Evolutionary conservation across 1,284 basidiomycete species (phyloP), one percentile per base, ranked within the genome.

Genomic region (Apiotrichum montevideense): DNA sequence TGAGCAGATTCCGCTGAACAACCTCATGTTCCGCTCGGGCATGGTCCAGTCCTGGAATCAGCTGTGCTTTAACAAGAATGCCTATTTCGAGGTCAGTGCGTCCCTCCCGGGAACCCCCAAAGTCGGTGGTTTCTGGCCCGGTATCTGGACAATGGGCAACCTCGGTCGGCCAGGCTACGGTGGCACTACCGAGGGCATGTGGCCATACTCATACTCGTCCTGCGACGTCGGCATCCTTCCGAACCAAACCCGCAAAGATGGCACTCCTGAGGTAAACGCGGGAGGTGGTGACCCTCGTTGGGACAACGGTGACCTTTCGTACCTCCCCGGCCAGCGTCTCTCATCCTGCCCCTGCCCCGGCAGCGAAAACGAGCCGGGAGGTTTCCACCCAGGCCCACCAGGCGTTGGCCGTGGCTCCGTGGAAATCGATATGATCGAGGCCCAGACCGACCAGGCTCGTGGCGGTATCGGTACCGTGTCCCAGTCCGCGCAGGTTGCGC

Each of bases 151-250:
- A 2, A 76, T 79, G 73, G 78, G 78, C 35, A 75, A 79, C 63
- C 56, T 80, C 29, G 79, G 77, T 47, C 53, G 79, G 59, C 73
- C 78, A 0, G 76, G 78, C 29, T 77, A 77, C 58, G 75, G 77
- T 40, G 89, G 86, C 0, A 86, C 87, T 0, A 87, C 87, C 4
- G 88, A 93, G 56, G 91, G 89, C 7, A 80, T 83, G 66, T 88
- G 86, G 86, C 58, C 59, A 4, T 77, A 78, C 68, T 70, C 71
- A 40, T 77, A 74, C 58, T 67, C 70, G 46, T 59, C 68, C 3
- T 76, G 73, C 58, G 68, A 74, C 49, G 55, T 68, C 47, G 75
- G 67, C n/a, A 68, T 57, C 9, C 54, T 52, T 29, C 51, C 40
- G 51, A 52, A 63, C 56, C 60, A 64, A 56, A 70, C 69, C 57